Evolutionary conservation across 139 green algal species (phyloP).

Genomic region (Yamagishiella unicocca): DNA sequence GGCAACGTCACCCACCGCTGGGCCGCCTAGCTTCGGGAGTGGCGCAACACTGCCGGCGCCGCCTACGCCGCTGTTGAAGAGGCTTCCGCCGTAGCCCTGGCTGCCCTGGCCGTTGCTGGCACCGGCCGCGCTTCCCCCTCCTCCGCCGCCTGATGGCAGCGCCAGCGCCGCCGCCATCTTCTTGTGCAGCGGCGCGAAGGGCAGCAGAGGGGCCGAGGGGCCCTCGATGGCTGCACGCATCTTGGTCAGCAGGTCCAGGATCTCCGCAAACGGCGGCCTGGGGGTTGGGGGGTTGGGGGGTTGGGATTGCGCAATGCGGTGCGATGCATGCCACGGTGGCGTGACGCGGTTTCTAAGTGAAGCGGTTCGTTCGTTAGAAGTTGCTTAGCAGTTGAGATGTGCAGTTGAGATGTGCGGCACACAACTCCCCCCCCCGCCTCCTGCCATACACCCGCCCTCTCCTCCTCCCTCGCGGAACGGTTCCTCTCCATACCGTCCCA

Average conservation of each 20-base stretch:
- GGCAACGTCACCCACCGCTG: not conserved
- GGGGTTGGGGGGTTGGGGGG: not conserved
- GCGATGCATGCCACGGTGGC: not conserved
- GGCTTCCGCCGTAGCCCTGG: not conserved
- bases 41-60: not conserved
- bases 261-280: conserved; percentile 51
- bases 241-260: conserved; percentile 42
- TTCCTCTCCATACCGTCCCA: not conserved
- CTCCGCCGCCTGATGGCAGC: not conserved
- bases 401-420: not conserved
- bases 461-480: not conserved
- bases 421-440: not conserved
- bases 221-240: conserved; percentile 11
- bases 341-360: not conserved
- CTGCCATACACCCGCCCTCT: not conserved
- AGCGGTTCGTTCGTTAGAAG: not conserved
- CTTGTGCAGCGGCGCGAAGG: not conserved
- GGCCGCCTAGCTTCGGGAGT: not conserved
- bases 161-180: not conserved
- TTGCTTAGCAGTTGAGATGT: not conserved
- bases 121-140: not conserved
- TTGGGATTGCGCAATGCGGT: not conserved
- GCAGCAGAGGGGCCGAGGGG: conserved; percentile 25
- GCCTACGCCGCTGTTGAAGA: not conserved
- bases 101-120: not conserved